Evolutionary conservation across 495 filamentous ascomycete species (phyloP).

Genomic region (Amniculicola lignicola): DNA sequence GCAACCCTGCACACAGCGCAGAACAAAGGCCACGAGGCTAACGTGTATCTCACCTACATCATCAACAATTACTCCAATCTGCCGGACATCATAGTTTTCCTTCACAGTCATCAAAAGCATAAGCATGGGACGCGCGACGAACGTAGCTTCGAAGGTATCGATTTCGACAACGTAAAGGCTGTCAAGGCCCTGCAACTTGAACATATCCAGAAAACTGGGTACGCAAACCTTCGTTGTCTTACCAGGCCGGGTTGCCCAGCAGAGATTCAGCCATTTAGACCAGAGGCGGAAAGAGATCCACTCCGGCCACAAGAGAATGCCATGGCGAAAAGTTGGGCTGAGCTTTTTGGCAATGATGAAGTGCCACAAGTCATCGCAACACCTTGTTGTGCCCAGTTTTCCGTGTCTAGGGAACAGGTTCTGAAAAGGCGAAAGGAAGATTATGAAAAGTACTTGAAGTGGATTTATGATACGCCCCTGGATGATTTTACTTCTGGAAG

Average conservation of each 20-base stretch:
- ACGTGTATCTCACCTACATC: conserved; percentile 51
- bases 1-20: conserved; percentile 44
- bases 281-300: background rate
- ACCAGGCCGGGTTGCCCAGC: conserved; percentile 51
- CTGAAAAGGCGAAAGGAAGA: conserved; percentile 47
- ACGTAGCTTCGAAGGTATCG: conserved; percentile 24
- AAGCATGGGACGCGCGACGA: conserved; percentile 15
- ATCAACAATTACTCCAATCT: conserved; percentile 50
- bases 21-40: conserved; percentile 50
- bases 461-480: conserved; percentile 59
- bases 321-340: conserved; percentile 17
- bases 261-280: conserved; percentile 51
- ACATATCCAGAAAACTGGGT: conserved; percentile 44
- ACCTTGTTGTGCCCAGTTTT: conserved; percentile 71
- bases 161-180: conserved; percentile 22
- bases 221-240: conserved; percentile 51
- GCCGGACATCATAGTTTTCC: conserved; percentile 45
- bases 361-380: conserved; percentile 45
- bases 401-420: conserved; percentile 55
- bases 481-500: conserved; percentile 57
- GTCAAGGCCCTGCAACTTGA: conserved; percentile 14
- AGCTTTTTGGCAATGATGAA: conserved; percentile 15
- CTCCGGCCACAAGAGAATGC: conserved; percentile 14
- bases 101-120: conserved; percentile 38
- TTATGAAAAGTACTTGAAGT: conserved; percentile 56